Conservation (phyloP, 768 basidiomycete genomes). For the Tremella fuciformis region DNA sequence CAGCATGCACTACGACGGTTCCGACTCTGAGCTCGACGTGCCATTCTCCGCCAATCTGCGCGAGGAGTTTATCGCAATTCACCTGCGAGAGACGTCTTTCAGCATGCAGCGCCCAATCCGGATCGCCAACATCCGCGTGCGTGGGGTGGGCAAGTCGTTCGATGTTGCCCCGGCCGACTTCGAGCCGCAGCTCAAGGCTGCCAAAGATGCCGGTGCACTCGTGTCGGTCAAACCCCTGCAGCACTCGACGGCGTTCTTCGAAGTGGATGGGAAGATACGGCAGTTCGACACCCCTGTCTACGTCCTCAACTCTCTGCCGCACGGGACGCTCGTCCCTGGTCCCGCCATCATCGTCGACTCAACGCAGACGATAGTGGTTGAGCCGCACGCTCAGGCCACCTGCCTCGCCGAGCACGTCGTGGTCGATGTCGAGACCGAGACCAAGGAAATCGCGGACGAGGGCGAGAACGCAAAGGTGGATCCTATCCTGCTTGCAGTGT, state of each 20-base stretch:
- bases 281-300: slow-evolving; percentile 25
- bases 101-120: slow-evolving; percentile 86
- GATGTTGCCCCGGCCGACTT: background rate
- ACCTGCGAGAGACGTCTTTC: slow-evolving; percentile 78
- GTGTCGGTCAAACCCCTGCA: background rate
- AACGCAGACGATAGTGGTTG: slow-evolving; percentile 75
- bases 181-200: background rate
- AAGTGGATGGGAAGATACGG: slow-evolving; percentile 16
- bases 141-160: slow-evolving; percentile 64
- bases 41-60: slow-evolving; percentile 53
- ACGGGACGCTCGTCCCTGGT: slow-evolving; percentile 72
- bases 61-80: slow-evolving; percentile 73
- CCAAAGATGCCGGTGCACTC: slow-evolving; percentile 16
- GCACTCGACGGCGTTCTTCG: slow-evolving; percentile 22
- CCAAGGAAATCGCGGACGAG: slow-evolving; percentile 8
- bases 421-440: background rate
- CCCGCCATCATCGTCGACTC: slow-evolving; percentile 92
- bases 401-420: slow-evolving; percentile 5
- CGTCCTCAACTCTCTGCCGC: slow-evolving; percentile 52
- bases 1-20: slow-evolving; percentile 46
- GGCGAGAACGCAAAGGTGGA: background rate
- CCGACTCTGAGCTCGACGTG: slow-evolving; percentile 85
- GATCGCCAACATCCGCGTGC: slow-evolving; percentile 88
- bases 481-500: slow-evolving; percentile 8
- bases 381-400: slow-evolving; percentile 1